Conservation (phyloP, 2,329 filamentous ascomycete species). For the Fusarium verticillioides region DNA sequence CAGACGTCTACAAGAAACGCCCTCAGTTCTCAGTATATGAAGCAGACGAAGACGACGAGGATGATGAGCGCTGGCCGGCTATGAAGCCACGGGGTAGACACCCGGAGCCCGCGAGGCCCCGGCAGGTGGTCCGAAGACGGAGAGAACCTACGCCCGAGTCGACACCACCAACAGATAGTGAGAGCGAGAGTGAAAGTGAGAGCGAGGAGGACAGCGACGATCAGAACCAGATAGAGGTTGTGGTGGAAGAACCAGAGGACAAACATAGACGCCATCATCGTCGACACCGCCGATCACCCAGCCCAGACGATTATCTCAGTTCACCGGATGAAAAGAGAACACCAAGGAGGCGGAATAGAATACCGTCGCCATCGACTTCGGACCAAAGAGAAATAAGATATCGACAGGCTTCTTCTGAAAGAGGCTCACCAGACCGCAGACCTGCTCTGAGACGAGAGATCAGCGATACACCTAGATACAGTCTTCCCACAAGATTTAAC, state of each 20-base stretch:
- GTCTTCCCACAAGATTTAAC: slow-evolving; percentile 38
- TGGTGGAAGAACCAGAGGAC: slow-evolving; percentile 46
- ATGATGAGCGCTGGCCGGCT: slow-evolving; percentile 25
- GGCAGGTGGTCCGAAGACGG: slow-evolving; percentile 24
- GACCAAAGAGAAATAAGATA: slow-evolving; percentile 43
- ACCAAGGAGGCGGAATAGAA: slow-evolving; percentile 37
- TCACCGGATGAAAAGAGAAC: slow-evolving; percentile 42
- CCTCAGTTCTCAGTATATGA: slow-evolving; percentile 44
- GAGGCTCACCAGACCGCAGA: slow-evolving; percentile 44
- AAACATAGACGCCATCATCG: slow-evolving; percentile 31
- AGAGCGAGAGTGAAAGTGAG: slow-evolving; percentile 25
- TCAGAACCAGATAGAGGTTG: slow-evolving; percentile 38
- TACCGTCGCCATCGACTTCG: slow-evolving; percentile 36
- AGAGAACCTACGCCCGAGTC: slow-evolving; percentile 37
- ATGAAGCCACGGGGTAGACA: slow-evolving; percentile 36
- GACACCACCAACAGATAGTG: slow-evolving; percentile 29
- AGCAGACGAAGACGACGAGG: slow-evolving; percentile 42
- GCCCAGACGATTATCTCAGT: slow-evolving; percentile 43
- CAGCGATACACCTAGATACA: slow-evolving; percentile 47
- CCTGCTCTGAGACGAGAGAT: slow-evolving; percentile 45
- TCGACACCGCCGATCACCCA: slow-evolving; percentile 32
- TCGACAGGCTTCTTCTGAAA: slow-evolving; percentile 43
- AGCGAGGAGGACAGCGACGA: slow-evolving; percentile 31
- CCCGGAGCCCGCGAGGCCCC: slow-evolving; percentile 32
- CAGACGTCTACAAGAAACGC: slow-evolving; percentile 47